Evolutionary conservation across 1,139 yeast genomes (phyloP), one percentile per base, ranked within the genome.

Genomic region (Geotrichum histeridarum): DNA sequence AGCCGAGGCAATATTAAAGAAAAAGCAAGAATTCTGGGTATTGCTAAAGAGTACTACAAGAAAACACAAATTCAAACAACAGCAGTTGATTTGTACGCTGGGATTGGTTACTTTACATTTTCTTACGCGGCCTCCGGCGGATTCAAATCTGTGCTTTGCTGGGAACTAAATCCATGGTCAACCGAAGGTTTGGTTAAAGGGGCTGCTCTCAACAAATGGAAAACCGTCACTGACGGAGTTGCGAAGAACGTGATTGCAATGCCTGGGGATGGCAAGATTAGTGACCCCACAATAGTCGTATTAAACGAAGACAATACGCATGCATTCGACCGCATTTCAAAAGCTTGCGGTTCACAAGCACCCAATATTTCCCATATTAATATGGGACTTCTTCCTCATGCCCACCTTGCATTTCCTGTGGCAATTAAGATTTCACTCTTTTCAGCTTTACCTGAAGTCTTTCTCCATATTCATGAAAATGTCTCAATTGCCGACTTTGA

Each of bases 91-190:
- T 65, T 89, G 56, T 89, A 88, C 66, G 82, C 87, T 33, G 96
- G 96, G 0, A 88, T 89, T 51, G 96, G 96, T 1, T 89, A 89
- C 67, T 89, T 89, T 67, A 79, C 91, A 4, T 70, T 89, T 37
- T 78, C 88, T 46, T 89, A 89, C 63, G 73, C 86, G 48, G 73
- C 72, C 49, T 73, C 76, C 41, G 77, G 78, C 0, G 89, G 87
- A 1, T 42, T 55, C 37, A 58, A 66, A 11, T 71, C 72, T 15
- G 71, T 86, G 0, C 77, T 83, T 48, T 83, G 95, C 64, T 89
- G 95, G 89, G 96, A 89, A 61, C 70, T 89, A 47, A 89, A 89
- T 64, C 88, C 90, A 0, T 88, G 93, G 94, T 85, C 94, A 48
- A 77, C 85, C 7, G 82, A 83, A 61, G 96, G 95, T 0, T 73